Conservation (phyloP, 495 filamentous ascomycete genomes). For the Podospora comata region DNA sequence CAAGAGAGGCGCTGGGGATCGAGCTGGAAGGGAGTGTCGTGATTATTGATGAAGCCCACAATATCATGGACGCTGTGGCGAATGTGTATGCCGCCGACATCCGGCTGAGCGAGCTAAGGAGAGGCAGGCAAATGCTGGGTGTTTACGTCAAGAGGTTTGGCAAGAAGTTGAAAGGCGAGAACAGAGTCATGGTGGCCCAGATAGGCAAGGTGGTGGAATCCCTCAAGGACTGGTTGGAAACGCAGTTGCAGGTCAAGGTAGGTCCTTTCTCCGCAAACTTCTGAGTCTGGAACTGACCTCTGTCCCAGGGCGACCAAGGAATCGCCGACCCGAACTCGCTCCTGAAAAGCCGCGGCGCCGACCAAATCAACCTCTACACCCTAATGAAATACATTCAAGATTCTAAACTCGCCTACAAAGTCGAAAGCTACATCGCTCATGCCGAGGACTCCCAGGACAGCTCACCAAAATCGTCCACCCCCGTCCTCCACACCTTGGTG, state of each 20-base stretch:
- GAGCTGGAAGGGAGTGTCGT: constrained; percentile 84
- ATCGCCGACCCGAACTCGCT: constrained; percentile 63
- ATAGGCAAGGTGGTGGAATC: constrained; percentile 76
- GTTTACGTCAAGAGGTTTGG: constrained; percentile 84
- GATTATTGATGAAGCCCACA: constrained; percentile 96
- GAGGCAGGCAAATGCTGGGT: constrained; percentile 67
- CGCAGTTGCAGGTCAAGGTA: constrained; percentile 42
- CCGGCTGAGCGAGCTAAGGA: constrained; percentile 65
- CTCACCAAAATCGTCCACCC: constrained; percentile 48
- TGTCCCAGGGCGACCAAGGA: constrained; percentile 48
- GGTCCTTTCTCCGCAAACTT: not conserved
- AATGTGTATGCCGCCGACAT: constrained; percentile 81
- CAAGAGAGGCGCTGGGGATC: constrained; percentile 80
- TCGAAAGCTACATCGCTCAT: constrained; percentile 78
- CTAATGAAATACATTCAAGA: constrained; percentile 82
- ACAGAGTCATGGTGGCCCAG: constrained; percentile 87
- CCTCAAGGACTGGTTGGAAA: constrained; percentile 62
- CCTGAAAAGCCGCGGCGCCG: constrained; percentile 80
- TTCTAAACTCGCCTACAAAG: constrained; percentile 90
- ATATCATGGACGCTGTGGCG: constrained; percentile 91
- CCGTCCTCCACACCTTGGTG: constrained; percentile 78
- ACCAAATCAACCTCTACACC: constrained; percentile 93
- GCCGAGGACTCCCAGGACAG: constrained; percentile 45
- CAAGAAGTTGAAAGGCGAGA: constrained; percentile 80
- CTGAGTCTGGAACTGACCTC: not conserved